These are phyloP conservation scores for Trametes coccinea DNA, from an alignment of 768 basidiomycete species.

Conservation along the genomic window DNA sequence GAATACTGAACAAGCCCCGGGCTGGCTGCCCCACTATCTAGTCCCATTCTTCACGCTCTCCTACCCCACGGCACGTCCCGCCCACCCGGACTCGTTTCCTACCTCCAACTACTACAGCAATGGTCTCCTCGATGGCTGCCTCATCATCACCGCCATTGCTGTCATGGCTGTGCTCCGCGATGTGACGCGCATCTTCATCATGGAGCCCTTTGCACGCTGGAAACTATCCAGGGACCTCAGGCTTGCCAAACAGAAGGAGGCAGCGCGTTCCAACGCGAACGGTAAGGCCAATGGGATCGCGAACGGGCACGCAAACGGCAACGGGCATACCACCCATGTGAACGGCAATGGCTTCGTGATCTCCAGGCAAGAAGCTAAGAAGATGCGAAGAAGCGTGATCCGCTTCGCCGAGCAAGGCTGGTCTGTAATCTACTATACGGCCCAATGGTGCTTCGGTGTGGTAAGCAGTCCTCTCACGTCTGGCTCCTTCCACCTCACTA, in stretches of 20 bases:
- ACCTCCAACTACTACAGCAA: slow-evolving; percentile 68
- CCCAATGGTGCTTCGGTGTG: slow-evolving; percentile 76
- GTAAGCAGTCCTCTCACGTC: slow-evolving; percentile 32
- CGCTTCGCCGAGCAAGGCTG: slow-evolving; percentile 97
- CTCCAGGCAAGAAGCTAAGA: slow-evolving; percentile 51
- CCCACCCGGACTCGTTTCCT: slow-evolving; percentile 69
- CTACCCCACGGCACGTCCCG: slow-evolving; percentile 59
- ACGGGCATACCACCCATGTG: slow-evolving; percentile 26
- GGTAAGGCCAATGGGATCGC: slow-evolving; percentile 36
- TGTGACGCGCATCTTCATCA: slow-evolving; percentile 64
- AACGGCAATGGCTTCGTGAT: slow-evolving; percentile 28
- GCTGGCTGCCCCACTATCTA: slow-evolving; percentile 54
- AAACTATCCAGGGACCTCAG: slow-evolving; percentile 61
- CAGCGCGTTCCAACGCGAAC: slow-evolving; percentile 26
- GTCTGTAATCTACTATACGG: slow-evolving; percentile 77
- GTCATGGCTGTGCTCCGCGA: slow-evolving; percentile 89
- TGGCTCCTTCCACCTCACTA: slow-evolving; percentile 46
- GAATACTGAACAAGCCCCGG: slow-evolving; percentile 37
- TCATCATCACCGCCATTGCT: slow-evolving; percentile 80
- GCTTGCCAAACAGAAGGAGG: slow-evolving; percentile 24
- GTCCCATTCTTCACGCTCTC: slow-evolving; percentile 75
- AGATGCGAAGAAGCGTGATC: slow-evolving; percentile 68
- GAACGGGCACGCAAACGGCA: slow-evolving; percentile 34
- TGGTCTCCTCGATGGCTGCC: slow-evolving; percentile 75
- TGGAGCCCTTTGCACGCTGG: slow-evolving; percentile 81